Evolutionary conservation across 176 grass and related monocot genomes (phyloP).

Genomic region (Chrysopogon serrulatus): DNA sequence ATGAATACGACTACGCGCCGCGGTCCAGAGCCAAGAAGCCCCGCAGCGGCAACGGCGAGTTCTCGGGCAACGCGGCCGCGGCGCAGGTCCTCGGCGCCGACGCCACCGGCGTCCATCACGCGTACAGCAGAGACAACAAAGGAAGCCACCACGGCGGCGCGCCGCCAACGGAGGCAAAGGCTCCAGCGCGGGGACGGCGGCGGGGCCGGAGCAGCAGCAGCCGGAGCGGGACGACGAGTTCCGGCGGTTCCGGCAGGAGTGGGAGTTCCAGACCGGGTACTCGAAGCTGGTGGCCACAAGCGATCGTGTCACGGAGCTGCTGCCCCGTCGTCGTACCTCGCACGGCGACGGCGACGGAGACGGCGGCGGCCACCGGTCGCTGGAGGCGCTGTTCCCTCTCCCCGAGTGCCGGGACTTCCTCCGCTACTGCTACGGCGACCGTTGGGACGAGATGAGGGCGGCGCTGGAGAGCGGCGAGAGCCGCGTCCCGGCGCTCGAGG

Average conservation of each 20-base stretch:
- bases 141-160: background rate
- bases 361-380: rapidly evolving
- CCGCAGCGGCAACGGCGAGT: background rate
- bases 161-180: background rate
- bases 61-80: background rate
- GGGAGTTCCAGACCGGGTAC: conserved; percentile 10
- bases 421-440: background rate
- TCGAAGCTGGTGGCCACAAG: background rate
- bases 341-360: background rate
- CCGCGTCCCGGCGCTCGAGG: background rate
- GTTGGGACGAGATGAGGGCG: background rate
- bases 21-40: background rate
- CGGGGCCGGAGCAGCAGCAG: background rate
- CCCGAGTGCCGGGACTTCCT: background rate
- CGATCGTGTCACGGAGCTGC: background rate
- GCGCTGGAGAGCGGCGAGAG: background rate
- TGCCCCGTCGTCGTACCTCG: background rate
- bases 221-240: background rate
- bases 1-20: no score
- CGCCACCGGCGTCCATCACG: background rate
- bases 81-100: background rate
- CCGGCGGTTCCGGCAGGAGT: background rate
- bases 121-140: background rate
- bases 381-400: background rate
- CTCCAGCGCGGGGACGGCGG: background rate